These are phyloP conservation scores for Mucor sp. DNA, from an alignment of 371 early-diverging fungal genomes.

Conservation along the genomic window DNA sequence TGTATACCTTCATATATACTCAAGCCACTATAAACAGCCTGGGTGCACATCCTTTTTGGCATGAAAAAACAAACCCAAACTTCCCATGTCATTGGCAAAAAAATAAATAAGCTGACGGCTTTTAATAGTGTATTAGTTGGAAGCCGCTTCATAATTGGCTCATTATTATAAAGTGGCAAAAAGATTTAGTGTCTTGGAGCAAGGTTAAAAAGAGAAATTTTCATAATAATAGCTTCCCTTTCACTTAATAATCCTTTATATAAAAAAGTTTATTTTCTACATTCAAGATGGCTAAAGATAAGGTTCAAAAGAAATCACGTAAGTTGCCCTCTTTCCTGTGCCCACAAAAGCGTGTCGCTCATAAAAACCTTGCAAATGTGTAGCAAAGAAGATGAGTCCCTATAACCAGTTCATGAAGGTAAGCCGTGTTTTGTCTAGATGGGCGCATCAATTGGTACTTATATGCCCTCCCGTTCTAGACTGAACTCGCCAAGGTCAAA, in stretches of 20 bases:
- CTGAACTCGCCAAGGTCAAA: constrained; percentile 69
- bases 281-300: constrained; percentile 31
- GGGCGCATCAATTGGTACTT: neutral
- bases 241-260: constrained; percentile 1
- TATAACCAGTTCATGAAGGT: constrained; percentile 76
- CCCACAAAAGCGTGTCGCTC: constrained; percentile 11
- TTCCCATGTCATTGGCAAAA: neutral
- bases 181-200: neutral
- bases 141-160: neutral
- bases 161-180: neutral
- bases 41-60: neutral
- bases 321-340: constrained; percentile 10
- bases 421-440: neutral
- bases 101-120: constrained; percentile 1
- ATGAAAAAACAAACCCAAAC: neutral
- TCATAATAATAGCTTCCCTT: neutral
- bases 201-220: constrained; percentile 6
- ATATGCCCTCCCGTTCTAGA: constrained; percentile 17
- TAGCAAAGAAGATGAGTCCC: constrained; percentile 54
- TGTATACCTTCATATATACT: too few species aligned
- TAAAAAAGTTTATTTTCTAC: neutral
- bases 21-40: too few species aligned
- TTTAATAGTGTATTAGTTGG: neutral
- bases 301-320: constrained; percentile 29
- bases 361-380: neutral